A percentile compares a stretch with the other conserved stretches of the same genome.
These are phyloP conservation scores for Royoungia palumana DNA, from an alignment of 768 basidiomycete genomes.

Conservation along the genomic window DNA sequence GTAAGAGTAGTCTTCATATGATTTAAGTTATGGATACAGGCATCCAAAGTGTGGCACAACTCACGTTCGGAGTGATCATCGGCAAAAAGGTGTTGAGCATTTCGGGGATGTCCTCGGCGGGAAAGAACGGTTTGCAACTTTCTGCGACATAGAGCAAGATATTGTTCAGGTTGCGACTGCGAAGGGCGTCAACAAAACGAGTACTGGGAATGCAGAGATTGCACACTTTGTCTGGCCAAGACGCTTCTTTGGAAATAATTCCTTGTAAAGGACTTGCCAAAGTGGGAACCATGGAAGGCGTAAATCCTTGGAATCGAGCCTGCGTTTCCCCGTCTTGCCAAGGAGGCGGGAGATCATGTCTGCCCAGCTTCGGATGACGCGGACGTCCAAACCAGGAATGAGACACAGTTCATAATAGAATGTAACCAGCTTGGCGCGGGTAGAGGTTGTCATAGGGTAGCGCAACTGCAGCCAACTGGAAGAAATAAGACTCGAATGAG, in stretches of 20 bases:
- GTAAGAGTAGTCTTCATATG: constrained; percentile 54
- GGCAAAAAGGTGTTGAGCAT: constrained; percentile 76
- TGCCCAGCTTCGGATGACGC: constrained; percentile 69
- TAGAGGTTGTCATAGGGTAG: constrained; percentile 68
- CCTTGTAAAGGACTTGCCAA: constrained; percentile 72
- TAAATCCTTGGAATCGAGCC: constrained; percentile 64
- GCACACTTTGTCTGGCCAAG: constrained; percentile 57
- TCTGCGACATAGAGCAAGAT: constrained; percentile 74
- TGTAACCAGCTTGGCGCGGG: constrained; percentile 65
- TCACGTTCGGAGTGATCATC: constrained; percentile 64
- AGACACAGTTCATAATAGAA: constrained; percentile 80
- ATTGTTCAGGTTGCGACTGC: constrained; percentile 60
- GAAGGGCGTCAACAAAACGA: constrained; percentile 5
- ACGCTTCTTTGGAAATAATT: constrained; percentile 69
- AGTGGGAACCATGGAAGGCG: constrained; percentile 71
- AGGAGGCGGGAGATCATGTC: constrained; percentile 75
- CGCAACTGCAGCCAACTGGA: constrained; percentile 77
- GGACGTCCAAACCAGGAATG: constrained; percentile 71
- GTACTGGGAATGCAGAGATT: not conserved
- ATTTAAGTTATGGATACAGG: not conserved
- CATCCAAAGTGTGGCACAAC: constrained; percentile 19
- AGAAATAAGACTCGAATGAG: constrained; percentile 5
- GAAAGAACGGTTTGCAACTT: constrained; percentile 67
- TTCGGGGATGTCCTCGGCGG: constrained; percentile 56
- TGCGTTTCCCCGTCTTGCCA: constrained; percentile 64